phyloP scores from a whole-genome alignment of 139 green algal species.

The Tetraselmis chui region DNA sequence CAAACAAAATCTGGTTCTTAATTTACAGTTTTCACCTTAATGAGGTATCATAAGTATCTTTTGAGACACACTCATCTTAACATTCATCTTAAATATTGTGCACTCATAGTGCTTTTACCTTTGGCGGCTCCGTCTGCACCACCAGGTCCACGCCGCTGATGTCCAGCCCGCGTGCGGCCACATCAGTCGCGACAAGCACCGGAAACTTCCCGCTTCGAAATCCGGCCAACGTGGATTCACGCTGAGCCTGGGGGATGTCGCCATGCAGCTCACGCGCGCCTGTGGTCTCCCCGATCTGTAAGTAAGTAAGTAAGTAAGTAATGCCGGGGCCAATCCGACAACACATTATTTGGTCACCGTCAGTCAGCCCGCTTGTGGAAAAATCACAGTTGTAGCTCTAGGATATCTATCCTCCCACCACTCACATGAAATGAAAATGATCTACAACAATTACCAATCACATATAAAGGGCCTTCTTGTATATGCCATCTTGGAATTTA shows the following conservation, averaged over 20 bases:
- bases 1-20: too few species aligned
- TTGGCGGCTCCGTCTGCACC: conserved; percentile 76
- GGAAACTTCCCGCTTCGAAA: conserved; percentile 83
- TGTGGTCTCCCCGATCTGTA: not conserved
- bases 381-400: too few species aligned
- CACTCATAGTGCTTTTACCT: too few species aligned
- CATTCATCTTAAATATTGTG: too few species aligned
- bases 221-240: conserved; percentile 58
- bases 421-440: too few species aligned
- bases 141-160: conserved; percentile 93
- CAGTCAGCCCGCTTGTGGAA: too few species aligned
- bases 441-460: conserved; percentile 11
- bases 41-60: too few species aligned
- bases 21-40: too few species aligned
- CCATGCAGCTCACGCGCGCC: not conserved
- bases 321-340: not conserved
- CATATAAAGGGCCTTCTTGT: too few species aligned
- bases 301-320: not conserved
- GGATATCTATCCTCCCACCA: too few species aligned
- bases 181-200: conserved; percentile 97
- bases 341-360: not conserved
- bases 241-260: conserved; percentile 81
- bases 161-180: conserved; percentile 95
- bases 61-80: too few species aligned
- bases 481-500: too few species aligned